phyloP scores from a whole-genome alignment of 495 filamentous ascomycete genomes.

The Neurospora sp. region DNA sequence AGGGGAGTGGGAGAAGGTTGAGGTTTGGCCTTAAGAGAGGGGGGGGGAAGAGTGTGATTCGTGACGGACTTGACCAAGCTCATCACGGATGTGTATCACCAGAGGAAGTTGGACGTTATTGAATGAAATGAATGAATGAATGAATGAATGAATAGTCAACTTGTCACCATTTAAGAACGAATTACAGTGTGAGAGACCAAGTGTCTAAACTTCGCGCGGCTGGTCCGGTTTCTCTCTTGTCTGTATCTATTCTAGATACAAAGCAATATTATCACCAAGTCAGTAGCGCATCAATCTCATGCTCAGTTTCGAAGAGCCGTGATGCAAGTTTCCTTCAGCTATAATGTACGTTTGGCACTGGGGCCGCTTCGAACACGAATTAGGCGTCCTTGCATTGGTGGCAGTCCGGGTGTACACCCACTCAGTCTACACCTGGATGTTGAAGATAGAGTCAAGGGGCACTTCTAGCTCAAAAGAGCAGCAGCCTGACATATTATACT shows the following conservation, averaged over 20 bases:
- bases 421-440: background rate
- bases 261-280: background rate
- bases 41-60: background rate
- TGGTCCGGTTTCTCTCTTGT: background rate
- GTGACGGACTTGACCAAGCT: background rate
- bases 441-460: background rate
- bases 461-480: background rate
- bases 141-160: background rate
- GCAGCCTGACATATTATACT: background rate
- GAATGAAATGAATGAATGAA: background rate
- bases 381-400: too few relatives aligned
- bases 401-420: too few relatives aligned
- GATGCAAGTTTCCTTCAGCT: background rate
- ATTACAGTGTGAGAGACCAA: background rate
- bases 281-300: background rate
- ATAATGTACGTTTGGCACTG: too few relatives aligned
- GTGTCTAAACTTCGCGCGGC: background rate
- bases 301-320: background rate
- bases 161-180: background rate
- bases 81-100: background rate
- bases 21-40: conserved; percentile 68
- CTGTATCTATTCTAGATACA: background rate
- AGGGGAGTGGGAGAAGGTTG: conserved; percentile 62
- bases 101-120: background rate
- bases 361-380: too few relatives aligned